A percentile compares a stretch with the other conserved stretches of the same genome.
Evolutionary conservation across 345 rosid species (phyloP).

Genomic region (Aquilaria sinensis): DNA sequence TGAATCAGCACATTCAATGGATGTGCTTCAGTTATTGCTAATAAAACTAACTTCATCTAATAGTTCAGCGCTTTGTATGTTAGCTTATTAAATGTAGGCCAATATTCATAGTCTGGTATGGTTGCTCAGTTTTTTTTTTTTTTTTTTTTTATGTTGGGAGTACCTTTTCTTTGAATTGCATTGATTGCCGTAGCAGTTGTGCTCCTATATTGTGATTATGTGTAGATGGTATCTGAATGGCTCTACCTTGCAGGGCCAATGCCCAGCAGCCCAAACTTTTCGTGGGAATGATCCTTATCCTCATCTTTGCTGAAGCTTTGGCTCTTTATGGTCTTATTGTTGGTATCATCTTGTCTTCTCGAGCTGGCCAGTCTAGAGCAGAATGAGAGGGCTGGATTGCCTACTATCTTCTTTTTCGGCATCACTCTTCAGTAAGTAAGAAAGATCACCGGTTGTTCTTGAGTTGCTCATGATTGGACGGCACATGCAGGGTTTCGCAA

Average conservation of each 20-base stretch:
- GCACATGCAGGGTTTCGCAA: conserved; percentile 14
- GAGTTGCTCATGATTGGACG: conserved; percentile 9
- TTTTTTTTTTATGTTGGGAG: background rate
- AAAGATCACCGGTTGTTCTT: conserved; percentile 7
- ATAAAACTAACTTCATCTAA: too few species aligned
- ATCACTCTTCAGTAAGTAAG: background rate
- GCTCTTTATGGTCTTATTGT: conserved; percentile 86
- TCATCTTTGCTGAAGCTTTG: conserved; percentile 85
- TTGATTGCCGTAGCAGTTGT: background rate
- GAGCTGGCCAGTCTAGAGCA: conserved; percentile 94
- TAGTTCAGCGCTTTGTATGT: too few species aligned
- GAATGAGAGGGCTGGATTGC: conserved; percentile 33
- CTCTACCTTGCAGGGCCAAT: conserved; percentile 51
- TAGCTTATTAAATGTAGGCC: too few species aligned
- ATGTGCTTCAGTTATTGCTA: too few species aligned
- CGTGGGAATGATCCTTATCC: conserved; percentile 92
- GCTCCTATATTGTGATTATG: too few species aligned
- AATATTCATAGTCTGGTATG: background rate
- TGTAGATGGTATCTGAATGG: background rate
- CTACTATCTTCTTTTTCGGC: conserved; percentile 22
- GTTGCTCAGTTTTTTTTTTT: background rate
- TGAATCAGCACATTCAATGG: too few species aligned
- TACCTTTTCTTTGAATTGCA: conserved; percentile 1
- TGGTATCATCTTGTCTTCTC: conserved; percentile 90
- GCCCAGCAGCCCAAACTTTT: conserved; percentile 94